Base-by-base conservation (phyloP, 805 yeast species). In the Candida taoyuanica region DNA sequence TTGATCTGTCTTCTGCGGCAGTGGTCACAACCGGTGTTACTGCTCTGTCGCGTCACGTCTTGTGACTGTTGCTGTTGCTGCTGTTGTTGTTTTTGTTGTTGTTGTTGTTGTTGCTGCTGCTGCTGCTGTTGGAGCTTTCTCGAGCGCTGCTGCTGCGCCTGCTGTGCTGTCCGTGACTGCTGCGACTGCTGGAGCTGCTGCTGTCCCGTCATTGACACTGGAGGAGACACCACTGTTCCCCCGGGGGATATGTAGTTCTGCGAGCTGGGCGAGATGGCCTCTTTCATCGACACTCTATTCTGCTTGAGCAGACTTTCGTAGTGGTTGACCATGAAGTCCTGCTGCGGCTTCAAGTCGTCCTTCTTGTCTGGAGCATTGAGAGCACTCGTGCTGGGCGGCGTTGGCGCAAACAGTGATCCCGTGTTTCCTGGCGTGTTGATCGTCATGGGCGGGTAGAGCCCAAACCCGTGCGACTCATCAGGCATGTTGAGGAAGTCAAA, bases 1-100 rank as follows among this genome's bases (percentile, higher is more conserved):
- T 84, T 77, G 17, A 83, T 81, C 55, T 85, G 85, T 33, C 89
- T 69, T 41, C 88, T 66, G 29, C 94, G 69, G 59, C 97, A 89
- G 49, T 81, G 86, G 54, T 85, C 95, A 29, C 37, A 37, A 21
- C 38, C 34, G 6, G 29, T 9, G 34, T 21, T 31, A 18, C 20
- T 26, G 33, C 19, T 36, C 26, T 18, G 27, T 31, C 33, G 30
- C 19, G 19, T 21, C 12, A 12, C 17, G 13, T 14, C 7, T 18
- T 20, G 37, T 4, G 6, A 14, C 20, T 17, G 27, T 13, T 24
- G 36, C 31, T 31, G 33, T 13, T 34, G 23, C 21, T 23, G 32
- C 17, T 5, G 16, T 7, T 17, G 25, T 19, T 24, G 20, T 18
- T 21, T 29, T 21, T 34, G 39, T n/a, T 24, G 27, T 12, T 19